A percentile compares a stretch with the other conserved stretches of the same genome.
phyloP scores from a whole-genome alignment of 768 basidiomycete species.

The Hypholoma fasciculare region DNA sequence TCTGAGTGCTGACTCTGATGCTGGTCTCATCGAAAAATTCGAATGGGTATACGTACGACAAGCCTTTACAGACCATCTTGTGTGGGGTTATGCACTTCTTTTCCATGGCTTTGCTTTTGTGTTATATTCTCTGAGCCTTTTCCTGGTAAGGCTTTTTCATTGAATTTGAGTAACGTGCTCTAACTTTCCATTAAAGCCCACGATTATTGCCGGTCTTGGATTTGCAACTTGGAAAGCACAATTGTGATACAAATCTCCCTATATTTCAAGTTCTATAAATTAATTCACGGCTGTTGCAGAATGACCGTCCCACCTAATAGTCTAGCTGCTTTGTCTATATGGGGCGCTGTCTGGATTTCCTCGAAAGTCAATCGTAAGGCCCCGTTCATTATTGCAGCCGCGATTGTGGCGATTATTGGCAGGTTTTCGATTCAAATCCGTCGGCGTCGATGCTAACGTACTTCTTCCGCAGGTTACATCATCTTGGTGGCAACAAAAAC shows the following conservation, averaged over 20 bases:
- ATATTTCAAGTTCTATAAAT: not conserved
- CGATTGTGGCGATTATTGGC: conserved; percentile 54
- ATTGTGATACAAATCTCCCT: conserved; percentile 35
- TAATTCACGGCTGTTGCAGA: conserved; percentile 22
- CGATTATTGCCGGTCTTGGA: conserved; percentile 58
- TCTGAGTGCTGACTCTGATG: conserved; percentile 54
- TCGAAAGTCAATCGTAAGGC: conserved; percentile 45
- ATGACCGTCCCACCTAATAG: conserved; percentile 62
- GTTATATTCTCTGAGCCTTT: conserved; percentile 57
- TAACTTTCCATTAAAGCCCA: conserved; percentile 37
- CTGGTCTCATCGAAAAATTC: conserved; percentile 52
- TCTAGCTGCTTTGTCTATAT: conserved; percentile 50
- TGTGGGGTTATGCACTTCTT: conserved; percentile 59
- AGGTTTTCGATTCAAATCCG: not conserved
- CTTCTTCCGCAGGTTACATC: conserved; percentile 48
- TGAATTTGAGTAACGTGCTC: not conserved
- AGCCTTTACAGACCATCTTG: conserved; percentile 56
- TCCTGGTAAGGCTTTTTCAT: conserved; percentile 39
- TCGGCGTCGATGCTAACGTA: not conserved
- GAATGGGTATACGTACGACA: conserved; percentile 58
- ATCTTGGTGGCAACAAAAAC: conserved; percentile 49
- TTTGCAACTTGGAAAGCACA: conserved; percentile 63
- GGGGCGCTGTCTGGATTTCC: conserved; percentile 51
- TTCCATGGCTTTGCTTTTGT: conserved; percentile 66
- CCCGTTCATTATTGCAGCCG: conserved; percentile 52